phyloP scores from a whole-genome alignment of 1,284 basidiomycete species.

The Inonotus hispidus region DNA sequence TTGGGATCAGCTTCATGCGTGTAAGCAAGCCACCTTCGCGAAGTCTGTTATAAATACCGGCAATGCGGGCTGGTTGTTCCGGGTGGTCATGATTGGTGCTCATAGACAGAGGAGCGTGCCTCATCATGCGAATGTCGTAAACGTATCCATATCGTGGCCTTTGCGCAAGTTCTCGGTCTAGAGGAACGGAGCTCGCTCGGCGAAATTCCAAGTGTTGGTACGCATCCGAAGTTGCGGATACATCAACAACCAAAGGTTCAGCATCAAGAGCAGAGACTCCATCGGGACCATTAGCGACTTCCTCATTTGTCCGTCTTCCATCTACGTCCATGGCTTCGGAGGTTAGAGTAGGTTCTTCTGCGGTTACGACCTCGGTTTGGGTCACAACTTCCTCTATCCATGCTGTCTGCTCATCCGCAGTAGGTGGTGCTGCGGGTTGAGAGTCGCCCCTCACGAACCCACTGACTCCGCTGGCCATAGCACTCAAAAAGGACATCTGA shows the following conservation, averaged over 20 bases:
- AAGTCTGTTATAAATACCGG: conserved; percentile 70
- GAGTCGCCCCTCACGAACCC: conserved; percentile 9
- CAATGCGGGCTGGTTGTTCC: conserved; percentile 85
- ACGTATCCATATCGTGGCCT: conserved; percentile 63
- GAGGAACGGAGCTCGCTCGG: conserved; percentile 11
- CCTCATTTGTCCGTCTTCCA: not conserved
- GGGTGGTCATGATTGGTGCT: conserved; percentile 56
- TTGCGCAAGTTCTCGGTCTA: not conserved
- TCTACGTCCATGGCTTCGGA: conserved; percentile 13
- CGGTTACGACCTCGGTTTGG: not conserved
- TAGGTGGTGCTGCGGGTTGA: not conserved
- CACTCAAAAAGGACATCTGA: conserved; percentile 10
- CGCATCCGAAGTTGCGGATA: not conserved
- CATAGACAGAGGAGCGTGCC: conserved; percentile 52
- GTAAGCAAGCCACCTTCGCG: conserved; percentile 53
- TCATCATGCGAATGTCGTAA: conserved; percentile 84
- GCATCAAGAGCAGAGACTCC: not conserved
- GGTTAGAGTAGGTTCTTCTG: not conserved
- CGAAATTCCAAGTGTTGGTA: not conserved
- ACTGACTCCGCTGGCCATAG: conserved; percentile 8
- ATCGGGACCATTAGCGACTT: not conserved
- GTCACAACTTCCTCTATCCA: conserved; percentile 1
- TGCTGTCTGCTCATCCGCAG: not conserved
- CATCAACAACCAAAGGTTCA: not conserved
- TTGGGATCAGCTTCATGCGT: conserved; percentile 76